Conservation (phyloP, 2,329 filamentous ascomycete species). For the Neofusicoccum laricinum region DNA sequence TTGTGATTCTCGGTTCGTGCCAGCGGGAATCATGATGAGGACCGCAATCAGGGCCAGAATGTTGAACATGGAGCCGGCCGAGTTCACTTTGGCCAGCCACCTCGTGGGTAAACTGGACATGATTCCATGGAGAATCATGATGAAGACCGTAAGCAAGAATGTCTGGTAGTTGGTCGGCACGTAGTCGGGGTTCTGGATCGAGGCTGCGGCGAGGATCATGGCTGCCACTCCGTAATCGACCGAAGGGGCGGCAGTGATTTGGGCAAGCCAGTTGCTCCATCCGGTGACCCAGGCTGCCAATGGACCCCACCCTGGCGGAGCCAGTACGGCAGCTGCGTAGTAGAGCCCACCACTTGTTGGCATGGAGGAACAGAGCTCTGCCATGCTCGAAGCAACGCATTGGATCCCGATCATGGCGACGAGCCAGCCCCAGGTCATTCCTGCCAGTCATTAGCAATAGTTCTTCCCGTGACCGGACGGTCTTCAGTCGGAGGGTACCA, state of each 20-base stretch:
- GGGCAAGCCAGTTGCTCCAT: constrained; percentile 69
- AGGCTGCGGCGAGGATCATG: constrained; percentile 69
- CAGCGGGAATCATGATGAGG: constrained; percentile 66
- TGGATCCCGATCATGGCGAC: constrained; percentile 71
- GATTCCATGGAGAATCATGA: constrained; percentile 65
- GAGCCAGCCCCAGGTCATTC: constrained; percentile 76
- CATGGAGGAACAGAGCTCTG: constrained; percentile 71
- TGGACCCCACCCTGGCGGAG: constrained; percentile 63
- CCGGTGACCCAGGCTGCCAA: constrained; percentile 67
- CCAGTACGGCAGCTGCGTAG: constrained; percentile 70
- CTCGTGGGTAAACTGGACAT: constrained; percentile 70
- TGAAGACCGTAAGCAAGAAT: constrained; percentile 63
- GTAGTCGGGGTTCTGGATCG: constrained; percentile 66
- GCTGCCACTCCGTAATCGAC: constrained; percentile 65
- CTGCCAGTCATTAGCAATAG: constrained; percentile 31
- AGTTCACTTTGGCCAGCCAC: constrained; percentile 69
- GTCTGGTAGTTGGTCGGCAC: constrained; percentile 64
- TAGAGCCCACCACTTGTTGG: constrained; percentile 70
- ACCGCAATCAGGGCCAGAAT: constrained; percentile 64
- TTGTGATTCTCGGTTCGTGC: constrained; percentile 49
- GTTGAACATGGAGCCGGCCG: constrained; percentile 68
- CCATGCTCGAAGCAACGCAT: constrained; percentile 63
- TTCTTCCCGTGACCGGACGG: not conserved
- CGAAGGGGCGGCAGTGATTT: constrained; percentile 64
- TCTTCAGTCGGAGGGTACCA: constrained; percentile 7